phyloP scores from a whole-genome alignment of 805 yeast genomes.

The Saccharomycopsis fibuligera region DNA sequence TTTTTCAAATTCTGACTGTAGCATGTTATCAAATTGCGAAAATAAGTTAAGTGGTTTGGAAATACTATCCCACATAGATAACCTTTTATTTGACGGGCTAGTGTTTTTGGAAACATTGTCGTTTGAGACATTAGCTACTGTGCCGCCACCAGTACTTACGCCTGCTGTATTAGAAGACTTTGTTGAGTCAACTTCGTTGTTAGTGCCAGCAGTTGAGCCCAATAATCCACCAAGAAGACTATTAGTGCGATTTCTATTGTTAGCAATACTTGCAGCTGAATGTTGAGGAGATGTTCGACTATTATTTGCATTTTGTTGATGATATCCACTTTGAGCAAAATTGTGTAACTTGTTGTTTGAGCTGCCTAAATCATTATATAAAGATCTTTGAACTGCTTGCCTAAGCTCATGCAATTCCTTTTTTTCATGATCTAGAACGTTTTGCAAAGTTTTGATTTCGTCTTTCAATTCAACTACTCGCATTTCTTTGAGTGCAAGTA shows the following conservation, averaged over 20 bases:
- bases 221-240: constrained; percentile 12
- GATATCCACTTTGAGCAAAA: not conserved
- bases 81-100: constrained; percentile 11
- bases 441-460: constrained; percentile 13
- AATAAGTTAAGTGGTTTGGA: constrained; percentile 19
- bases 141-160: not conserved
- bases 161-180: not conserved
- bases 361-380: constrained; percentile 11
- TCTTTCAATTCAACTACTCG: constrained; percentile 19
- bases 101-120: not conserved
- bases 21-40: constrained; percentile 19
- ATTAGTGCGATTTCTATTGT: constrained; percentile 7
- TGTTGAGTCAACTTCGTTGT: not conserved
- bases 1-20: constrained; percentile 21
- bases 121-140: not conserved
- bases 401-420: constrained; percentile 16
- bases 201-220: constrained; percentile 3
- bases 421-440: constrained; percentile 10
- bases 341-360: constrained; percentile 1
- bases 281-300: constrained; percentile 5
- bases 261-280: not conserved
- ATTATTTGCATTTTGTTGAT: not conserved
- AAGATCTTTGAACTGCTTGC: constrained; percentile 15
- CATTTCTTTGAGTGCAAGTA: constrained; percentile 21
- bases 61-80: constrained; percentile 20